Conservation (phyloP, 768 basidiomycete species). For the Pleurotus eryngii region DNA sequence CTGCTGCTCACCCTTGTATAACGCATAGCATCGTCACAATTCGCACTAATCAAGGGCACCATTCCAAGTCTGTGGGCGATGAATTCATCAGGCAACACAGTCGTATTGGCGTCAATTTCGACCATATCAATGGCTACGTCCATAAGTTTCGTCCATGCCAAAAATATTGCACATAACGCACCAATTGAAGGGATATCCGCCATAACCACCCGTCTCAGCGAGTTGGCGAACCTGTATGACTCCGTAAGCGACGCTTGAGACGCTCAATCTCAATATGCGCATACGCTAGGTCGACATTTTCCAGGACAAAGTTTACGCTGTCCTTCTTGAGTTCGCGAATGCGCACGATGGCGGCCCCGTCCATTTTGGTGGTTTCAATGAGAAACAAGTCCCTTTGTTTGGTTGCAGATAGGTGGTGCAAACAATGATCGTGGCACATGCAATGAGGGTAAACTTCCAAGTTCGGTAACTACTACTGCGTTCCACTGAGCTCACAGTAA, state of each 20-base stretch:
- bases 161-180: constrained; percentile 35
- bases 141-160: constrained; percentile 7
- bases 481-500: no score
- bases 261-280: constrained; percentile 24
- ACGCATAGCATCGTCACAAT: constrained; percentile 85
- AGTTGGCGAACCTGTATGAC: constrained; percentile 80
- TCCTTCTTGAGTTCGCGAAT: constrained; percentile 85
- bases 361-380: not conserved
- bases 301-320: constrained; percentile 85
- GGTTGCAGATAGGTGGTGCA: not conserved
- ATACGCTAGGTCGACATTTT: constrained; percentile 95
- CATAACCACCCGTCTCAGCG: constrained; percentile 89
- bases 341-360: constrained; percentile 71
- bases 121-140: constrained; percentile 91
- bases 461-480: no score
- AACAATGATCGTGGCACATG: not conserved
- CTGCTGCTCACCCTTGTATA: constrained; percentile 54
- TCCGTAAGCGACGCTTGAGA: constrained; percentile 1
- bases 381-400: not conserved
- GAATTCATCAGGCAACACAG: constrained; percentile 95
- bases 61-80: constrained; percentile 95
- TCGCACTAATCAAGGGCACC: constrained; percentile 84
- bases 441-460: not conserved
- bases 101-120: constrained; percentile 86
- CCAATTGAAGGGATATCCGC: constrained; percentile 96